Percentiles rank a stretch among this genome's conserved stretches.
phyloP scores from a whole-genome alignment of 192 early-diverging fungal genomes.

The Rhizoclosmatium sp. region DNA sequence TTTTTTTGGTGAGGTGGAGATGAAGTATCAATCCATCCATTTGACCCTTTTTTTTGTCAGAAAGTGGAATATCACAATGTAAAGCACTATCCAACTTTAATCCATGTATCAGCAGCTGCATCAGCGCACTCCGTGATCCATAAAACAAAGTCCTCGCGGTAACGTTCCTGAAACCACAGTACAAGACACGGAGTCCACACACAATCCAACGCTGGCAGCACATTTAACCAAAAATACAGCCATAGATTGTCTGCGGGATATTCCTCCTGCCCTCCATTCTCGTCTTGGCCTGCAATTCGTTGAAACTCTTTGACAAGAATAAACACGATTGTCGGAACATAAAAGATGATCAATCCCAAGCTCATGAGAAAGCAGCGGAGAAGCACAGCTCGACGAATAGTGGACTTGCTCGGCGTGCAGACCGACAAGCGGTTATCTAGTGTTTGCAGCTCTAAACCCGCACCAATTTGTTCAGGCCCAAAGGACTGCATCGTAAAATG shows the following conservation, averaged over 20 bases:
- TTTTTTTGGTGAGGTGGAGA: too few species aligned
- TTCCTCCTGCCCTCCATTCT: background rate
- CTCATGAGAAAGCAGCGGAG: slow-evolving; percentile 31
- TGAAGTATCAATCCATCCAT: too few species aligned
- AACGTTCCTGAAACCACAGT: slow-evolving; percentile 9
- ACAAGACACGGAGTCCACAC: slow-evolving; percentile 32
- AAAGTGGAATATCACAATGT: too few species aligned
- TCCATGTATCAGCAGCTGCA: background rate
- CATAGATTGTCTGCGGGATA: background rate
- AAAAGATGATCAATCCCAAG: slow-evolving; percentile 25
- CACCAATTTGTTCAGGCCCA: too few species aligned
- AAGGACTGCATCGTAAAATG: background rate
- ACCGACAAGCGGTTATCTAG: too few species aligned
- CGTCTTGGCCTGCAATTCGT: too few species aligned
- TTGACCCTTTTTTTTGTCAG: too few species aligned
- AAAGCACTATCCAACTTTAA: too few species aligned
- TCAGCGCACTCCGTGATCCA: too few species aligned
- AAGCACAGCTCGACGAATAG: background rate
- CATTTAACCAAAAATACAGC: background rate
- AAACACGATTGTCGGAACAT: slow-evolving; percentile 3
- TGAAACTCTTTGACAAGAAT: background rate
- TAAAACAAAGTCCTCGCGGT: background rate
- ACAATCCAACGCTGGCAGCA: slow-evolving; percentile 23
- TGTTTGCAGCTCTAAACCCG: too few species aligned
- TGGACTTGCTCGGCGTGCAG: background rate